Percentiles rank a stretch among this genome's conserved stretches.
These are phyloP conservation scores for Fraxinus nigra DNA, from an alignment of 305 asterid genomes.

Conservation along the genomic window DNA sequence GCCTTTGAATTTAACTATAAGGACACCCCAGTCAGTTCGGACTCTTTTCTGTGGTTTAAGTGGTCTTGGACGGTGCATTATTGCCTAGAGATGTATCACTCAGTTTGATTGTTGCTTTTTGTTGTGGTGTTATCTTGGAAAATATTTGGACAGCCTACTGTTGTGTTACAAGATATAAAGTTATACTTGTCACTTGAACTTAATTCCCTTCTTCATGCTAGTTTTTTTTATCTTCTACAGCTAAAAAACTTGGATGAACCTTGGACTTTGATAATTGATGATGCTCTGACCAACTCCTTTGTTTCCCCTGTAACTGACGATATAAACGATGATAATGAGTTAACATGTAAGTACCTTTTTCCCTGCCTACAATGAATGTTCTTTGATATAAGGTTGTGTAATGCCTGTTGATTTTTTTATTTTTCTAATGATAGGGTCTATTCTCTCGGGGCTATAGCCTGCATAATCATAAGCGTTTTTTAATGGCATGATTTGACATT, in stretches of 20 bases:
- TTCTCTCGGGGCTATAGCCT: neutral
- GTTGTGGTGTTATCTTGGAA: neutral
- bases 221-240: conserved; percentile 30
- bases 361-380: neutral
- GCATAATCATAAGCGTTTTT: neutral
- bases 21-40: neutral
- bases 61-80: neutral
- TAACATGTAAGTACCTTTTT: conserved; percentile 57
- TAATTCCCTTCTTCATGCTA: neutral
- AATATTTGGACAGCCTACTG: neutral
- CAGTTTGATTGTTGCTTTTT: neutral
- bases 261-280: conserved; percentile 85
- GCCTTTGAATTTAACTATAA: neutral
- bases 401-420: neutral
- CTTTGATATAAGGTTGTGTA: neutral
- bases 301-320: conserved; percentile 82
- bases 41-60: neutral
- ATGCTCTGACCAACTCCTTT: conserved; percentile 85
- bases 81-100: neutral
- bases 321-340: conserved; percentile 62
- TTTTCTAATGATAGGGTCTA: neutral
- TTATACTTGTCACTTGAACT: neutral
- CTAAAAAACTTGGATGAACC: conserved; percentile 70
- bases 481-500: neutral
- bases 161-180: neutral